Evolutionary conservation across 164 flowering plant species (phyloP), one percentile per base, ranked within the genome.

Genomic region (Akebia trifoliata): DNA sequence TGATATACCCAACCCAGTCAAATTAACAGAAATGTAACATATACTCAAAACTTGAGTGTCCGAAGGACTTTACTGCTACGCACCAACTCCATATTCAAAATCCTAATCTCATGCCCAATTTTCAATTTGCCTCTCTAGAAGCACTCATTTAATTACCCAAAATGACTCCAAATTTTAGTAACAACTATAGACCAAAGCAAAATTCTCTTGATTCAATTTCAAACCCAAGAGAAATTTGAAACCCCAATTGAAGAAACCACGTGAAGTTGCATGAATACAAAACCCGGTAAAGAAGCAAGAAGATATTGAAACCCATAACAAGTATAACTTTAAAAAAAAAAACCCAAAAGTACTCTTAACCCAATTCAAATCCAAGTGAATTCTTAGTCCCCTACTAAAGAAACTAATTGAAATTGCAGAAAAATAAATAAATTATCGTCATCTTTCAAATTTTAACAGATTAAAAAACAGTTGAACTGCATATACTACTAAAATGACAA

Each of bases 311-410:
- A 8, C 34, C 32, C 36, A n/a, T n/a, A n/a, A n/a, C n/a, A n/a
- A n/a, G n/a, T n/a, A n/a, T 18, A 2, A 6, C 20, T 22, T 7
- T 5, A 6, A 17, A 40, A n/a, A 4, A n/a, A 15, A 49, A 18
- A 18, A 49, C 26, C 34, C 25, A 4, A 29, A 50, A 37, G 30
- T n/a, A 29, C 14, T 29, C 36, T 2, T 25, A 9, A 52, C 40
- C 56, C 25, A 51, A 34, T 40, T 21, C 12, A 47, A 34, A 36
- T 25, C 52, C 18, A 28, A 48, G 52, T 25, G 15, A 48, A 48
- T 29, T 17, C 46, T 42, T 8, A 42, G 20, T 1, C 20, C 46
- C 46, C 17, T n/a, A 8, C 20, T 8, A 18, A 42, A 34, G 18
- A 38, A 14, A 4, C 42, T 18, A 14, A 38, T n/a, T 14, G 14